A percentile compares a stretch with the other conserved stretches of the same genome.
Conservation (phyloP, 257 asterid genomes). For the Phtheirospermum japonicum region DNA sequence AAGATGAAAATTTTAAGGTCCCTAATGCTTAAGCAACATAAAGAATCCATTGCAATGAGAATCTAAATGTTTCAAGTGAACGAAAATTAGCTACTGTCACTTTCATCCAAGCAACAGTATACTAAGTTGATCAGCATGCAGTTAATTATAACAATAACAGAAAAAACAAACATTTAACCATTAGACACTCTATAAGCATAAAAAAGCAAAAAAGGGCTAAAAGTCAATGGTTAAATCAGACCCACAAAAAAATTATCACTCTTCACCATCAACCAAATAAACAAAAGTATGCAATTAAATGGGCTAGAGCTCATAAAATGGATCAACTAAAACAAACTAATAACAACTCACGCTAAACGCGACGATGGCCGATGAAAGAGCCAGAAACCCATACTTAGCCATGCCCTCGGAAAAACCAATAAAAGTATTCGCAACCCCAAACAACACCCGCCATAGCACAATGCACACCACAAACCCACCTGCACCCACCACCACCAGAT, state of each 20-base stretch:
- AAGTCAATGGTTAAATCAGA: neutral
- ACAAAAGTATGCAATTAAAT: conserved; percentile 14
- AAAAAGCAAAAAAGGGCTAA: too few species aligned
- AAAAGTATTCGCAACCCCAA: conserved; percentile 75
- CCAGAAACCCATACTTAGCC: conserved; percentile 96
- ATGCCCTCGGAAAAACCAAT: conserved; percentile 87
- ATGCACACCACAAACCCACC: conserved; percentile 75
- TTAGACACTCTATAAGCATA: too few species aligned
- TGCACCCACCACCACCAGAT: conserved; percentile 60
- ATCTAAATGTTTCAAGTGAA: too few species aligned
- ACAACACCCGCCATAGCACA: conserved; percentile 82
- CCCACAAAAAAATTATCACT: neutral
- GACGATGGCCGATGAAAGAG: conserved; percentile 85
- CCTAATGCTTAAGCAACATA: neutral
- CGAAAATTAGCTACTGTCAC: neutral
- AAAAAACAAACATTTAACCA: too few species aligned
- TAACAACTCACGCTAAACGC: conserved; percentile 75
- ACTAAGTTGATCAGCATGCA: neutral
- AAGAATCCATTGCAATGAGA: too few species aligned
- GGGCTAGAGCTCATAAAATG: neutral
- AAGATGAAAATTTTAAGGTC: neutral
- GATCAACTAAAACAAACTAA: conserved; percentile 25
- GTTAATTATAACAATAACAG: too few species aligned
- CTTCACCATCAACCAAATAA: conserved; percentile 14
- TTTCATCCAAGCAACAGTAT: conserved; percentile 15